Evolutionary conservation across 1,284 basidiomycete genomes (phyloP).

Genomic region (Singerocomus rubriflavus): DNA sequence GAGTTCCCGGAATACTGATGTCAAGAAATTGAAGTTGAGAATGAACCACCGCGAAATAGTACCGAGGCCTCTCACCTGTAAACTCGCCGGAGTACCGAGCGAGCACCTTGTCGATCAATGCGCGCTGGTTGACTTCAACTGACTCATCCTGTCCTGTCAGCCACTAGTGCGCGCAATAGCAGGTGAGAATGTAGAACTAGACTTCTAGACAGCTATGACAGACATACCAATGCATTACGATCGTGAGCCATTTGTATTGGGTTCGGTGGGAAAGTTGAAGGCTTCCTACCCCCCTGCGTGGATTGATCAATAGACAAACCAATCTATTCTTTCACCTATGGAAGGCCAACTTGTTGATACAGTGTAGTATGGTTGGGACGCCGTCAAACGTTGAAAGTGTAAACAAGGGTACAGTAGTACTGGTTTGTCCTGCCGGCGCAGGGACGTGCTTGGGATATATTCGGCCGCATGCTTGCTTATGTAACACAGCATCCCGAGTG

Average conservation of each 20-base stretch:
- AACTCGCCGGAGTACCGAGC: slow-evolving; percentile 96
- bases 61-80: slow-evolving; percentile 48
- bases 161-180: slow-evolving; percentile 46
- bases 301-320: background rate
- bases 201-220: background rate
- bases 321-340: background rate
- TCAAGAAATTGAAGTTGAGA: background rate
- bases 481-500: too few relatives aligned
- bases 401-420: background rate
- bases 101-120: slow-evolving; percentile 90
- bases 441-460: too few relatives aligned
- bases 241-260: background rate
- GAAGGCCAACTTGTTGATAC: background rate
- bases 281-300: background rate
- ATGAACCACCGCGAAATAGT: background rate
- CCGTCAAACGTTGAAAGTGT: background rate
- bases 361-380: background rate
- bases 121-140: slow-evolving; percentile 94
- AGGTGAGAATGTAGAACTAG: background rate
- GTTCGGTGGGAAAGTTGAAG: background rate
- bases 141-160: slow-evolving; percentile 73
- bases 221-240: slow-evolving; percentile 2
- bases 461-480: too few relatives aligned
- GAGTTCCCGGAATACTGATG: slow-evolving; percentile 82
- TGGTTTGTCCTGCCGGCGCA: too few relatives aligned